Evolutionary conservation across 169 alveolate genomes (phyloP).

Genomic region (Cryptosporidium parvum): DNA sequence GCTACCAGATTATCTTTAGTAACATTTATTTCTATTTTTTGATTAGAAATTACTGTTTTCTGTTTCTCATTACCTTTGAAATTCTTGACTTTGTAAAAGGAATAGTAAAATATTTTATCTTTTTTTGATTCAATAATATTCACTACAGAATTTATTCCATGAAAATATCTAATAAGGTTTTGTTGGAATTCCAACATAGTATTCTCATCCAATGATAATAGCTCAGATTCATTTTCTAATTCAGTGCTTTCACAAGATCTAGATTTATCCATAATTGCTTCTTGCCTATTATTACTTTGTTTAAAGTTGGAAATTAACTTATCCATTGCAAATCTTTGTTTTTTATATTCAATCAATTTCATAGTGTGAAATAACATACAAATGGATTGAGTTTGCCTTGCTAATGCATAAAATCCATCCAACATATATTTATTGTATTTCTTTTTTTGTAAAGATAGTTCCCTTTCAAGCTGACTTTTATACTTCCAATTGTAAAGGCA

Average conservation of each 20-base stretch:
- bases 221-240: neutral
- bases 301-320: constrained; percentile 7
- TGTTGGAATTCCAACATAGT: constrained; percentile 30
- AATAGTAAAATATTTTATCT: neutral
- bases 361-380: constrained; percentile 60
- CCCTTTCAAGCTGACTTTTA: constrained; percentile 32
- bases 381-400: constrained; percentile 68
- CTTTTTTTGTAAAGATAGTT: constrained; percentile 37
- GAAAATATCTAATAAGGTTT: neutral
- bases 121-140: constrained; percentile 19
- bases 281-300: neutral
- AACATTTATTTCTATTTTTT: neutral
- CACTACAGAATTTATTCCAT: constrained; percentile 4
- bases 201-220: constrained; percentile 19
- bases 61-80: neutral
- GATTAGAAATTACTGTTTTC: neutral
- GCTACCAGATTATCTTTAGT: neutral
- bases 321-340: constrained; percentile 27
- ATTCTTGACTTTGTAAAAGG: neutral
- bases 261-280: neutral
- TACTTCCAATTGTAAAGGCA: constrained; percentile 70
- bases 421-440: constrained; percentile 61
- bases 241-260: neutral
- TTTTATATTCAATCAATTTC: constrained; percentile 32
- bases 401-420: constrained; percentile 72